Evolutionary conservation across 2,329 filamentous ascomycete species (phyloP).

Genomic region (Podosphaera aphanis): DNA sequence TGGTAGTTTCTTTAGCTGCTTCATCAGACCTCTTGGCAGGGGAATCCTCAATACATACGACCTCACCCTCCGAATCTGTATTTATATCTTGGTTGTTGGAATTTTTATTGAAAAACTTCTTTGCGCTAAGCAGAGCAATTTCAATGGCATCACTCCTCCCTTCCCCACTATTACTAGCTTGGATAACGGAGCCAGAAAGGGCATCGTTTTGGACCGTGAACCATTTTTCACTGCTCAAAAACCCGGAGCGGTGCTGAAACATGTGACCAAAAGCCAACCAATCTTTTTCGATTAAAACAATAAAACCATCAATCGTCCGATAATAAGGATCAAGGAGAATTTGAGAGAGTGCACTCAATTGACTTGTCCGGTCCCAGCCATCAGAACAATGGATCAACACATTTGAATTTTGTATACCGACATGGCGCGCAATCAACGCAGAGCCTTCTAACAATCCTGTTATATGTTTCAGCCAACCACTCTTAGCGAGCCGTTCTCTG

Average conservation of each 20-base stretch:
- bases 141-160: conserved; percentile 50
- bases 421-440: conserved; percentile 59
- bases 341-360: conserved; percentile 76
- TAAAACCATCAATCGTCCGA: conserved; percentile 80
- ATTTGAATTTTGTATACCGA: conserved; percentile 82
- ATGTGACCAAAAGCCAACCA: conserved; percentile 97
- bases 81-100: conserved; percentile 41
- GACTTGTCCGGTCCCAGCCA: conserved; percentile 92
- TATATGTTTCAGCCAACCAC: conserved; percentile 82
- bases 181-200: conserved; percentile 38
- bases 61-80: conserved; percentile 28
- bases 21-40: conserved; percentile 17
- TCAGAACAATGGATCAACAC: conserved; percentile 95
- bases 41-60: conserved; percentile 10
- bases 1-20: conserved; percentile 44
- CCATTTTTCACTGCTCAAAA: conserved; percentile 79
- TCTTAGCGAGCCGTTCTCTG: conserved; percentile 56
- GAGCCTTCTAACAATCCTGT: conserved; percentile 63
- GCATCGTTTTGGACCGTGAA: conserved; percentile 68
- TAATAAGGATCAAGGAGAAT: conserved; percentile 91
- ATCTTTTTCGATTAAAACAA: conserved; percentile 86
- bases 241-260: conserved; percentile 81
- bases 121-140: conserved; percentile 62
- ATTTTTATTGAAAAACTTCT: conserved; percentile 70
- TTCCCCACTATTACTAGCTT: conserved; percentile 29